Percentiles rank a stretch among this genome's conserved stretches.
Conservation (phyloP, 179 eudicot species). For the Silene coronaria region DNA sequence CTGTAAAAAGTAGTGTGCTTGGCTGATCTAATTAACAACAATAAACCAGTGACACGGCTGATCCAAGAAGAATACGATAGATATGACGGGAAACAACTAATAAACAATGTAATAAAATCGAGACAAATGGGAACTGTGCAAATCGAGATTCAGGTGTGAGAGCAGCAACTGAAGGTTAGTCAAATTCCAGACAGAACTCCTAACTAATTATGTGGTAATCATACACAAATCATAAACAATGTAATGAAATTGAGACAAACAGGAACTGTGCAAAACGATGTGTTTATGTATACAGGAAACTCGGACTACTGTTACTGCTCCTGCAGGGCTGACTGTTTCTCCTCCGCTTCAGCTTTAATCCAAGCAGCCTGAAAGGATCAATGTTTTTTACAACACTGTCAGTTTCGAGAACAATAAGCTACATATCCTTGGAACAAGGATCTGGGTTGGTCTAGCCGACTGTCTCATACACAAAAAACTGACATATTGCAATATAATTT, state of each 20-base stretch:
- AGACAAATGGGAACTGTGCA: no score
- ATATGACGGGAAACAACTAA: no score
- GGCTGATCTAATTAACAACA: no score
- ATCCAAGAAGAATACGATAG: no score
- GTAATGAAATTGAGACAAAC: background rate
- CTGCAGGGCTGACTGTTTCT: conserved; percentile 36
- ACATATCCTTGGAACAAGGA: background rate
- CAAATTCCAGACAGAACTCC: background rate
- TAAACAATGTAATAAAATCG: no score
- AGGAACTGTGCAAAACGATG: background rate
- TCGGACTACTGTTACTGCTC: conserved; percentile 13
- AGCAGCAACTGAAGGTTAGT: background rate
- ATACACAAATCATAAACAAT: background rate
- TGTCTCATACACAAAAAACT: no score
- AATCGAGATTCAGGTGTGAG: background rate
- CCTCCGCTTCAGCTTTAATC: conserved; percentile 86
- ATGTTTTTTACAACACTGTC: background rate
- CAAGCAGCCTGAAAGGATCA: conserved; percentile 67
- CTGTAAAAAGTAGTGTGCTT: no score
- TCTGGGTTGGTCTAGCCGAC: background rate
- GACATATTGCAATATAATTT: background rate
- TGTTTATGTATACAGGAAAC: background rate
- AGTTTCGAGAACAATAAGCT: background rate
- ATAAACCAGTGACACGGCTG: no score
- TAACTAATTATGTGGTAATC: conserved; percentile 1